A percentile compares a stretch with the other conserved stretches of the same genome.
phyloP scores from a whole-genome alignment of 1,139 yeast genomes.

The Geotrichum reessii region DNA sequence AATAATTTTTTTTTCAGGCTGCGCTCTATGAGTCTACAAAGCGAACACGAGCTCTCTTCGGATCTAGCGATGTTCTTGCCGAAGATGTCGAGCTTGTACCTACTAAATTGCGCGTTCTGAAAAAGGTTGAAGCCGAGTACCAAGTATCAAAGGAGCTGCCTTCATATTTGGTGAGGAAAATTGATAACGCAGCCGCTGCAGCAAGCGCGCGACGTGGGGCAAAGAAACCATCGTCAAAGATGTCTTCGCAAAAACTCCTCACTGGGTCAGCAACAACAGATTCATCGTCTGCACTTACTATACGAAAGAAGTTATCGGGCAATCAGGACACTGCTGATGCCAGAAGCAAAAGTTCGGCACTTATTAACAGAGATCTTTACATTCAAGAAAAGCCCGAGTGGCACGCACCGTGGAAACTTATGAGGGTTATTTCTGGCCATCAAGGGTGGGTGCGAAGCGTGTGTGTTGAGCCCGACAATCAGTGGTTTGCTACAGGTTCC shows the following conservation, averaged over 20 bases:
- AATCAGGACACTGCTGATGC: background rate
- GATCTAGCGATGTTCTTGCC: constrained; percentile 5
- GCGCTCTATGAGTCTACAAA: constrained; percentile 13
- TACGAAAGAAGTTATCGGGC: constrained; percentile 8
- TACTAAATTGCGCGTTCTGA: constrained; percentile 15
- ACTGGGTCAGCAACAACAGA: constrained; percentile 17
- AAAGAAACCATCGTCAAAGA: constrained; percentile 2
- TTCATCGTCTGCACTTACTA: constrained; percentile 19
- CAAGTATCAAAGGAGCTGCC: constrained; percentile 23
- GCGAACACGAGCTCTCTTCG: constrained; percentile 11
- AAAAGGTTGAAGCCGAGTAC: constrained; percentile 25
- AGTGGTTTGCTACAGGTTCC: constrained; percentile 90
- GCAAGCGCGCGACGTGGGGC: constrained; percentile 7
- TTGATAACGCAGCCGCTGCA: constrained; percentile 19
- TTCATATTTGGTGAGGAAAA: constrained; percentile 23
- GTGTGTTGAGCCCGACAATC: constrained; percentile 77
- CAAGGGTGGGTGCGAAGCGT: constrained; percentile 86
- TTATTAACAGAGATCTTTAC: constrained; percentile 18
- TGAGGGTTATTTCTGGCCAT: constrained; percentile 80
- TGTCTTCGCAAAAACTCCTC: constrained; percentile 19
- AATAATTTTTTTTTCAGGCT: constrained; percentile 1
- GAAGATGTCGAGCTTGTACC: background rate
- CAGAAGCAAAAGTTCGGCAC: background rate
- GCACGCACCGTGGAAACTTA: constrained; percentile 66
- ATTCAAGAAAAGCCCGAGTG: constrained; percentile 39